phyloP scores from a whole-genome alignment of 768 basidiomycete genomes.

The Suillus discolor region DNA sequence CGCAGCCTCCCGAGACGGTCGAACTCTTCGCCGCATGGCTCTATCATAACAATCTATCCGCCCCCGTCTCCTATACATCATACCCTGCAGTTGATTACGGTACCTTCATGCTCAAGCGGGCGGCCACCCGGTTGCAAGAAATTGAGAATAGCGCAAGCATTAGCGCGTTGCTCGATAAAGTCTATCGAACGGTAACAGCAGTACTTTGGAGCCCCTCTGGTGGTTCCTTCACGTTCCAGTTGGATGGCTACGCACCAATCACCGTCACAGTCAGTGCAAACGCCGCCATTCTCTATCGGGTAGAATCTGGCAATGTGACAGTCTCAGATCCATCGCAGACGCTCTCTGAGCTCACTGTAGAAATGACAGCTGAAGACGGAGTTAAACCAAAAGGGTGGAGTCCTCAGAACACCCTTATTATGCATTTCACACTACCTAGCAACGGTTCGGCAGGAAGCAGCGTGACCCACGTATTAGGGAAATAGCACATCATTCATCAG shows the following conservation, averaged over 20 bases:
- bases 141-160: slow-evolving; percentile 49
- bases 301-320: slow-evolving; percentile 45
- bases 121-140: slow-evolving; percentile 34
- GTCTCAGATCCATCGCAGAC: slow-evolving; percentile 71
- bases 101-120: slow-evolving; percentile 43
- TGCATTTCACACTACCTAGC: slow-evolving; percentile 45
- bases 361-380: slow-evolving; percentile 32
- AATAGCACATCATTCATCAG: slow-evolving; percentile 1
- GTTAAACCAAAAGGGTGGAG: slow-evolving; percentile 20
- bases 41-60: slow-evolving; percentile 38
- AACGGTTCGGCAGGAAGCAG: slow-evolving; percentile 56
- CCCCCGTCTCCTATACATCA: slow-evolving; percentile 52
- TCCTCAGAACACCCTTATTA: slow-evolving; percentile 20
- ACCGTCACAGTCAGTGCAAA: slow-evolving; percentile 42
- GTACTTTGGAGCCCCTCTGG: slow-evolving; percentile 59
- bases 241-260: slow-evolving; percentile 30
- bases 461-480: slow-evolving; percentile 29
- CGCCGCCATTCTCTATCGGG: slow-evolving; percentile 45
- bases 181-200: slow-evolving; percentile 44
- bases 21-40: slow-evolving; percentile 70
- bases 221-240: slow-evolving; percentile 42
- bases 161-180: slow-evolving; percentile 54
- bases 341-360: slow-evolving; percentile 38
- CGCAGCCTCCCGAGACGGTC: slow-evolving; percentile 56
- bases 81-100: slow-evolving; percentile 51